A percentile compares a stretch with the other conserved stretches of the same genome.
phyloP scores from a whole-genome alignment of 306 rosid genomes.

The Trifolium pratense region DNA sequence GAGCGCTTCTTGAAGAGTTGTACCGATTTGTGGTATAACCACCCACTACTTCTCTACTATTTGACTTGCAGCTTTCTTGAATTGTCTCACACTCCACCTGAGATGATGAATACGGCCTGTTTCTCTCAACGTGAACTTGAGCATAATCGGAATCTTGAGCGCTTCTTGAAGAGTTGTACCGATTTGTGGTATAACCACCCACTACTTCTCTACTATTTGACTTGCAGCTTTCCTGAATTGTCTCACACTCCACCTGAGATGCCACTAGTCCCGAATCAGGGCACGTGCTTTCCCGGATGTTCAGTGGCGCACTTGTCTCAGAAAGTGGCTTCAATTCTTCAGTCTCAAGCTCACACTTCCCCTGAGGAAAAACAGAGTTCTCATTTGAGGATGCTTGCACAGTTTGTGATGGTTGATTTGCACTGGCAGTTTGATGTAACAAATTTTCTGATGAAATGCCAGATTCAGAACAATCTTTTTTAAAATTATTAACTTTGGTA shows the following conservation, averaged over 20 bases:
- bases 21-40: constrained; percentile 46
- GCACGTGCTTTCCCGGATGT: constrained; percentile 42
- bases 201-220: constrained; percentile 42
- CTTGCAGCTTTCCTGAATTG: constrained; percentile 51
- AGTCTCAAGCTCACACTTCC: constrained; percentile 46
- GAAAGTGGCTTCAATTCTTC: constrained; percentile 56
- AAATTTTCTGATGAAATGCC: constrained; percentile 45
- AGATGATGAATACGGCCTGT: constrained; percentile 42
- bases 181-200: constrained; percentile 44
- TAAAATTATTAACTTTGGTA: constrained; percentile 42
- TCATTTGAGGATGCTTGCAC: constrained; percentile 51
- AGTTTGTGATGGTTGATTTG: constrained; percentile 48
- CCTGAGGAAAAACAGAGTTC: constrained; percentile 44
- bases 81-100: constrained; percentile 43
- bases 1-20: constrained; percentile 48
- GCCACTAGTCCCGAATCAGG: constrained; percentile 42
- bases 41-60: constrained; percentile 42
- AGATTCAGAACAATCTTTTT: constrained; percentile 42
- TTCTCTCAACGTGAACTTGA: constrained; percentile 48
- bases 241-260: constrained; percentile 41
- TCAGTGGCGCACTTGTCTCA: constrained; percentile 47
- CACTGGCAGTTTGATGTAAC: constrained; percentile 45
- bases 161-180: constrained; percentile 47
- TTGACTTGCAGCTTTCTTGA: constrained; percentile 51
- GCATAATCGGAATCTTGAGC: constrained; percentile 54